Percentiles rank a stretch among this genome's conserved stretches.
Evolutionary conservation across 139 green algal genomes (phyloP).

Genomic region (Monoraphidium neglectum): DNA sequence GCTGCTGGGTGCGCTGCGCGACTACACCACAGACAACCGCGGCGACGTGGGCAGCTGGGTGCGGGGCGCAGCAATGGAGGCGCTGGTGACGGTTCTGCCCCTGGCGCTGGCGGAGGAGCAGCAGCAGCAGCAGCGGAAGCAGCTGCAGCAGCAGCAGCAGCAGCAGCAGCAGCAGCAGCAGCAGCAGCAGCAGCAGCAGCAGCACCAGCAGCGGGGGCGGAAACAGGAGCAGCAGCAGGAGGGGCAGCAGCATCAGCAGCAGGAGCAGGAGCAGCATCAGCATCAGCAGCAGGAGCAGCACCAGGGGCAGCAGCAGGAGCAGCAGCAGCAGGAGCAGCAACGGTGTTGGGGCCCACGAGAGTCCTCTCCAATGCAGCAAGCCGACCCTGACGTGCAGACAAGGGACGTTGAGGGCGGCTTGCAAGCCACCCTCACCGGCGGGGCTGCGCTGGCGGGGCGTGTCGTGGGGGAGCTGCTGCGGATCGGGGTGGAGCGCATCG

Average conservation of each 20-base stretch:
- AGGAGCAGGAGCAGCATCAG: too few species aligned
- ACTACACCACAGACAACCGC: slow-evolving; percentile 95
- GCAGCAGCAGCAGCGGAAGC: not conserved
- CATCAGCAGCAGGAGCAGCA: not conserved
- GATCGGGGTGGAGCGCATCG: slow-evolving; percentile 88
- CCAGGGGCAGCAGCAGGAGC: too few species aligned
- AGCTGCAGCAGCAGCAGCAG: not conserved
- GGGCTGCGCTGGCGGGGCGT: slow-evolving; percentile 22
- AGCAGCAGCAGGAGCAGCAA: too few species aligned
- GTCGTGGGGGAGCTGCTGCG: slow-evolving; percentile 59
- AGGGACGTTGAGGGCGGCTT: not conserved
- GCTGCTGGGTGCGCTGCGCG: slow-evolving; percentile 72
- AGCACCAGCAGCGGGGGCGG: not conserved
- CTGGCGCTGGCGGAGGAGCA: slow-evolving; percentile 9
- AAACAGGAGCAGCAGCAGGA: not conserved
- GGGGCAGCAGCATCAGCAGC: too few species aligned
- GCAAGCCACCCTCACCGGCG: not conserved
- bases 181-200: not conserved
- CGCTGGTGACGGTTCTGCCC: slow-evolving; percentile 32
- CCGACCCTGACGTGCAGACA: too few species aligned
- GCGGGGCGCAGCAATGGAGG: slow-evolving; percentile 83
- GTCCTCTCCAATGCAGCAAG: too few species aligned
- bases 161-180: slow-evolving; percentile 20
- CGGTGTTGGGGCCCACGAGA: too few species aligned
- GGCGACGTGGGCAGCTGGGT: slow-evolving; percentile 97